Evolutionary conservation across 148 eudicot species (phyloP), one percentile per base, ranked within the genome.

Genomic region (Bassia scoparia): DNA sequence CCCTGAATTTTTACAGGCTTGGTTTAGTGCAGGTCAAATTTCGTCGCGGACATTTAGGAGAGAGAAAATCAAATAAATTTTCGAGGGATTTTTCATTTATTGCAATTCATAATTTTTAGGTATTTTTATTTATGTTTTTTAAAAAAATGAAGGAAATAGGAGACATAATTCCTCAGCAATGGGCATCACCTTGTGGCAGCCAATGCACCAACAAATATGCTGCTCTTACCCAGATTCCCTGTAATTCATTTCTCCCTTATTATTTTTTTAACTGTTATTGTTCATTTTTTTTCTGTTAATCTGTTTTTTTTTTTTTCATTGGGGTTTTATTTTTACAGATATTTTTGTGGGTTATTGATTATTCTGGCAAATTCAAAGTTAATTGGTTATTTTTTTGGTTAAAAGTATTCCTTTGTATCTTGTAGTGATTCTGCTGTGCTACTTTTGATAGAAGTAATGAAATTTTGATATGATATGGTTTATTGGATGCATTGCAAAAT

Each of bases 201-300:
- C n/a, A 91, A 73, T 94, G 98, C 89, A 91, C 96, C 54, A 90
- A 88, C 61, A 94, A 91, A 78, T 94, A 67, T 87, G 88, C 96
- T 2, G 85, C 98, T 81, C 96, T 94, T 41, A 86, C 81, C 82
- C 98, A 93, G 71, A 93, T 93, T 79, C 98, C 98, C 2, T 93
- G 98, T 93, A 90, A 21, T 12, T 50, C 24, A 60, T 43, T 52
- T 66, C 23, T 34, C 62, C 53, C 63, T 29, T 59, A 6, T 46
- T 5, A 16, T 53, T 67, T 70, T 60, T 3, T n/a, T n/a, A n/a
- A n/a, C 5, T 9, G 43, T 55, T 24, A n/a, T 6, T 60, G n/a
- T 38, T 58, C 15, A 7, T 59, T 18, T 61, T 52, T 29, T 37
- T 23, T n/a, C 1, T 33, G 15, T 60, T n/a, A n/a, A n/a, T n/a